A percentile compares a stretch with the other conserved stretches of the same genome.
Evolutionary conservation across 805 yeast genomes (phyloP).

Genomic region (Candida ficus): DNA sequence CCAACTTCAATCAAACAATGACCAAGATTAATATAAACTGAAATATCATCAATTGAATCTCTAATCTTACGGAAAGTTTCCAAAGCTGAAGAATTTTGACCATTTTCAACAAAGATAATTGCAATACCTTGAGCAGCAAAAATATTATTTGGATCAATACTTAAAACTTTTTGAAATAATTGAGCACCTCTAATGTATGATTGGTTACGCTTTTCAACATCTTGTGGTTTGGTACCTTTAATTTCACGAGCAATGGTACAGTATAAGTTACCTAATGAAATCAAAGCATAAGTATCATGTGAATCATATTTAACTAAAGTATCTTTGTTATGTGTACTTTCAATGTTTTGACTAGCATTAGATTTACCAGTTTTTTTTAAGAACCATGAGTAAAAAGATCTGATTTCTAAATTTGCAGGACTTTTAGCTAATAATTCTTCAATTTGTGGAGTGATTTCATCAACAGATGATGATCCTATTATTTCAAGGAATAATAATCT

Average conservation of each 20-base stretch:
- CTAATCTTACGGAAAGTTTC: slow-evolving; percentile 84
- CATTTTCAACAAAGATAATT: slow-evolving; percentile 82
- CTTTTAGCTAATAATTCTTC: slow-evolving; percentile 47
- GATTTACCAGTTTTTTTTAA: slow-evolving; percentile 49
- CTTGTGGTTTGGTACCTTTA: slow-evolving; percentile 42
- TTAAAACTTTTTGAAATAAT: slow-evolving; percentile 80
- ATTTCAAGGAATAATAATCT: slow-evolving; percentile 62
- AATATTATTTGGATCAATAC: slow-evolving; percentile 77
- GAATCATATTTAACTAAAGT: slow-evolving; percentile 78
- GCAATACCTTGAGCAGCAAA: slow-evolving; percentile 99
- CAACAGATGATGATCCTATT: slow-evolving; percentile 37
- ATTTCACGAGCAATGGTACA: slow-evolving; percentile 75
- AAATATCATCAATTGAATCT: slow-evolving; percentile 81
- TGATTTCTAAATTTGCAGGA: slow-evolving; percentile 67
- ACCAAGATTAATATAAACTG: slow-evolving; percentile 81
- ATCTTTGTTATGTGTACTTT: slow-evolving; percentile 76
- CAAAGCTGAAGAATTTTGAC: slow-evolving; percentile 68
- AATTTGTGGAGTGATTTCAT: slow-evolving; percentile 45
- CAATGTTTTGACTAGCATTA: slow-evolving; percentile 44
- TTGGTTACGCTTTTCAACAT: slow-evolving; percentile 56
- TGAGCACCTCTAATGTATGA: slow-evolving; percentile 89
- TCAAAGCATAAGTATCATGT: slow-evolving; percentile 85
- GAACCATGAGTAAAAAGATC: slow-evolving; percentile 93
- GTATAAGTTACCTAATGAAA: slow-evolving; percentile 87
- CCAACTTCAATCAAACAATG: slow-evolving; percentile 80